Evolutionary conservation across 2,329 filamentous ascomycete species (phyloP).

Genomic region (Septoria petroselini): DNA sequence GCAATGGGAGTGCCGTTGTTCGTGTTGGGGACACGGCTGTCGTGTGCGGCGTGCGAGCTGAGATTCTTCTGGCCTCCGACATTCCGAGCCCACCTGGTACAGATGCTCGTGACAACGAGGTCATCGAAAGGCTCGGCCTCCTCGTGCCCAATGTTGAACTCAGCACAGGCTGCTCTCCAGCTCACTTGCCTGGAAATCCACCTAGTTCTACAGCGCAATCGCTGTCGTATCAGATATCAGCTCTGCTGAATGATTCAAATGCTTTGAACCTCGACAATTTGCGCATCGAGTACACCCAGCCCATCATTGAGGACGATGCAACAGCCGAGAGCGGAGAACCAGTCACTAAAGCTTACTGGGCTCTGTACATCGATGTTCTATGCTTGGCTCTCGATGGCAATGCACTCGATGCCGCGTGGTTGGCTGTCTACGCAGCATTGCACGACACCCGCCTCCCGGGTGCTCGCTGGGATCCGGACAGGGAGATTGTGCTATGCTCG

Average conservation of each 20-base stretch:
- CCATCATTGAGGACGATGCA: slow-evolving; percentile 49
- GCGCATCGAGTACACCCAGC: slow-evolving; percentile 58
- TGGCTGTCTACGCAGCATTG: slow-evolving; percentile 76
- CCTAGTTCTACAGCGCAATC: slow-evolving; percentile 79
- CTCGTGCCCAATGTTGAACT: slow-evolving; percentile 93
- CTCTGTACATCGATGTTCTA: slow-evolving; percentile 90
- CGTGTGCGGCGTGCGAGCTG: slow-evolving; percentile 87
- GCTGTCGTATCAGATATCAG: slow-evolving; percentile 74
- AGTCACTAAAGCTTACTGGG: slow-evolving; percentile 83
- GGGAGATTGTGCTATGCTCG: slow-evolving; percentile 74
- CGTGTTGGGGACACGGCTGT: slow-evolving; percentile 85
- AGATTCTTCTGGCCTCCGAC: slow-evolving; percentile 72
- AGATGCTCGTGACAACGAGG: slow-evolving; percentile 29
- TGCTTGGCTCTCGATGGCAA: slow-evolving; percentile 92
- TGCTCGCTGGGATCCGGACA: slow-evolving; percentile 80
- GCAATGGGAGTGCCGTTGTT: slow-evolving; percentile 85
- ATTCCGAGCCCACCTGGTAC: slow-evolving; percentile 60
- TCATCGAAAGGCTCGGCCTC: slow-evolving; percentile 58
- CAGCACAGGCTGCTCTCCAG: slow-evolving; percentile 82
- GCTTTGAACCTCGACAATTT: slow-evolving; percentile 67
- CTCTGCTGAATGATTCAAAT: slow-evolving; percentile 68
- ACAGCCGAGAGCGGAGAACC: slow-evolving; percentile 39
- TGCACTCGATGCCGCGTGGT: slow-evolving; percentile 87
- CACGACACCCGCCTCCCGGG: slow-evolving; percentile 71
- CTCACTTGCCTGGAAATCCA: slow-evolving; percentile 78